Conservation (phyloP, 139 green algal genomes). For the Coelastrella sp. region DNA sequence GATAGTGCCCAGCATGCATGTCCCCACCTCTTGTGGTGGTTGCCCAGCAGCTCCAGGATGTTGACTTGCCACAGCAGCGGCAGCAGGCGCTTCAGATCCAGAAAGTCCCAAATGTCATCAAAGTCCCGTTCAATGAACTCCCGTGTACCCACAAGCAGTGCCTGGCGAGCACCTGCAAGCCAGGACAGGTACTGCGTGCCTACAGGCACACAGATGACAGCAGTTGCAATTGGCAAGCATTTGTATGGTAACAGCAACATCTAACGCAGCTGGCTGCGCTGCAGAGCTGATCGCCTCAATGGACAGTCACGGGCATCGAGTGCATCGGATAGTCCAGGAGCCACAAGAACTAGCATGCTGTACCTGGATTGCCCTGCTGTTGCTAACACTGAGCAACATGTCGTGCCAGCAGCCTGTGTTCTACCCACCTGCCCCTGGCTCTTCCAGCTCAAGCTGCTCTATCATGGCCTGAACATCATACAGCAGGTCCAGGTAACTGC, state of each 20-base stretch:
- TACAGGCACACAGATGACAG: neutral
- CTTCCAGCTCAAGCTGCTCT: constrained; percentile 78
- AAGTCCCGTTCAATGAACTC: constrained; percentile 88
- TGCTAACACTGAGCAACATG: no score
- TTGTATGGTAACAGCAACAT: no score
- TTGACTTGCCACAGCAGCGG: constrained; percentile 73
- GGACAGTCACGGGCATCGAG: no score
- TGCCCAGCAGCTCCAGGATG: constrained; percentile 73
- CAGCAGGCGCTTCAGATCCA: constrained; percentile 63
- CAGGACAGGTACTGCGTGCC: constrained; percentile 65
- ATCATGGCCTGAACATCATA: constrained; percentile 83
- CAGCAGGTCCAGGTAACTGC: constrained; percentile 76
- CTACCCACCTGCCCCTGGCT: constrained; percentile 72
- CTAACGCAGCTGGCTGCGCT: no score
- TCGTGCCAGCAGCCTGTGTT: neutral
- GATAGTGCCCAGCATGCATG: neutral
- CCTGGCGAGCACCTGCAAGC: constrained; percentile 55
- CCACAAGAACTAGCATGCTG: no score
- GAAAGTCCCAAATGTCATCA: constrained; percentile 57
- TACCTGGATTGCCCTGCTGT: no score
- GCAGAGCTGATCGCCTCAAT: no score
- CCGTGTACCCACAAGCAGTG: constrained; percentile 66
- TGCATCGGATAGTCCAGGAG: no score
- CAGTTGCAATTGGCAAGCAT: no score
- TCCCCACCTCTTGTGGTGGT: constrained; percentile 63